A percentile compares a stretch with the other conserved stretches of the same genome.
Conservation (phyloP, 106 monocot species). For the Cymbidium sinense region DNA sequence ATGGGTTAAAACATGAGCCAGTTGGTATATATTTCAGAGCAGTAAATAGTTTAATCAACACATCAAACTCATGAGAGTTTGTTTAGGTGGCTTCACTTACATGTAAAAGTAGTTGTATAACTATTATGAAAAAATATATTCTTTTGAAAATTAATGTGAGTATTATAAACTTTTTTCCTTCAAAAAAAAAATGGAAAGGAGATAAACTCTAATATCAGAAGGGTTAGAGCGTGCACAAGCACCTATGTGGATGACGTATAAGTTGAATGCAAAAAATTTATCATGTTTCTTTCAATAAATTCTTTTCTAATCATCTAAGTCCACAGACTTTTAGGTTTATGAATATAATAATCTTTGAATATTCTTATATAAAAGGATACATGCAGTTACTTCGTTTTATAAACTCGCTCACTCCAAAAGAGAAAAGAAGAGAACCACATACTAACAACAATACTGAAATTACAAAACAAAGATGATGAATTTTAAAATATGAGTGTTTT, state of each 20-base stretch:
- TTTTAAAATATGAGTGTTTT: too few species aligned
- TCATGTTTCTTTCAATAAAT: neutral
- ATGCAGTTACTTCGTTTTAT: neutral
- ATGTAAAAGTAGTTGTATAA: too few species aligned
- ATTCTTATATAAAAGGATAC: neutral
- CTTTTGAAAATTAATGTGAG: too few species aligned
- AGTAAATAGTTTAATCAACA: neutral
- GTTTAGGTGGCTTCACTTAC: too few species aligned
- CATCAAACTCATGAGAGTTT: neutral
- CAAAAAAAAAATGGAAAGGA: too few species aligned
- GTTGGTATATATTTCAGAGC: neutral
- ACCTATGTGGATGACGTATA: neutral
- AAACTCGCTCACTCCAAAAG: too few species aligned
- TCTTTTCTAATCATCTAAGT: neutral
- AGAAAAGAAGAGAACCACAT: too few species aligned
- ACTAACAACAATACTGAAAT: too few species aligned
- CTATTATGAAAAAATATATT: too few species aligned
- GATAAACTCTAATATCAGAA: too few species aligned
- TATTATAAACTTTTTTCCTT: too few species aligned
- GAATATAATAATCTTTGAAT: neutral
- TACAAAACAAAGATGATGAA: too few species aligned
- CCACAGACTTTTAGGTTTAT: neutral
- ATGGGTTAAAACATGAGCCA: neutral
- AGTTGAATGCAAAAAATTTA: neutral
- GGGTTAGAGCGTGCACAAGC: neutral